Percentiles rank a stretch among this genome's conserved stretches.
Evolutionary conservation across 345 rosid species (phyloP).

Genomic region (Leavenworthia alabamica): DNA sequence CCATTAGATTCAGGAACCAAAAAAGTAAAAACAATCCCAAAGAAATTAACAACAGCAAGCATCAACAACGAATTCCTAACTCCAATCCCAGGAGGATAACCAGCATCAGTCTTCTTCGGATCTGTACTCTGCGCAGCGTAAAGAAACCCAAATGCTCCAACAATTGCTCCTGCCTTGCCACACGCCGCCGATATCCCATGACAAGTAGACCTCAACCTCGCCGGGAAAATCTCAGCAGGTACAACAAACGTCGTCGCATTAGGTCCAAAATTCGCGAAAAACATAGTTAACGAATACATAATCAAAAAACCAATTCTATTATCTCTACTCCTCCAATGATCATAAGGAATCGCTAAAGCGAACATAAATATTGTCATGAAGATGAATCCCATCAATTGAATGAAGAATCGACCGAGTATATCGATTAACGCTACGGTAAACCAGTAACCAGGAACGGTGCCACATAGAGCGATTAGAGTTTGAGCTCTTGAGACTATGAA

Average conservation of each 20-base stretch:
- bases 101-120: conserved; percentile 39
- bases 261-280: conserved; percentile 67
- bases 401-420: conserved; percentile 51
- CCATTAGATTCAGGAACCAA: conserved; percentile 70
- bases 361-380: conserved; percentile 60
- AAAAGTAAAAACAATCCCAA: conserved; percentile 54
- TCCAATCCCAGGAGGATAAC: conserved; percentile 33
- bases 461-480: conserved; percentile 49
- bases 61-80: conserved; percentile 40
- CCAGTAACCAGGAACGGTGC: conserved; percentile 73
- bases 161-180: conserved; percentile 58
- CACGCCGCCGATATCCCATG: conserved; percentile 60
- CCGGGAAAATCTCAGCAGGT: conserved; percentile 62
- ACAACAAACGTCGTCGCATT: conserved; percentile 60
- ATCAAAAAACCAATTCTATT: conserved; percentile 48
- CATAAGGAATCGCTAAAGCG: conserved; percentile 60
- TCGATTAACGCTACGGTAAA: conserved; percentile 62
- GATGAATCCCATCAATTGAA: conserved; percentile 62
- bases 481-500: conserved; percentile 45
- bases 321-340: conserved; percentile 41
- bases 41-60: conserved; percentile 45
- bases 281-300: conserved; percentile 49
- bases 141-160: conserved; percentile 56
- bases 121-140: conserved; percentile 47
- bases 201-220: conserved; percentile 53